These are phyloP conservation scores for Boletus coccyginus DNA, from an alignment of 768 basidiomycete genomes.

Conservation along the genomic window DNA sequence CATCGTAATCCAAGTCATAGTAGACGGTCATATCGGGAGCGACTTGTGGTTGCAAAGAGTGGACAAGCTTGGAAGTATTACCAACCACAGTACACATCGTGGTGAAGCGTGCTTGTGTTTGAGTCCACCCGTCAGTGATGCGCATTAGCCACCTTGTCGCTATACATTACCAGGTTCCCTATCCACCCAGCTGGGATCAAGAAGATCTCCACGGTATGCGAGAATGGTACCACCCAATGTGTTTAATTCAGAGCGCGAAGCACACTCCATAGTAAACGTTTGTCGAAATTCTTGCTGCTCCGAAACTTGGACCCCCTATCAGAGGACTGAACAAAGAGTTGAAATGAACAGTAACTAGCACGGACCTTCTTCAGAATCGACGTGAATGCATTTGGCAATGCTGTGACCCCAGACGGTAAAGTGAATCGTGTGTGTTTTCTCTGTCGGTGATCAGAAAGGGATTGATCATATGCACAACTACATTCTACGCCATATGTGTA, in stretches of 20 bases:
- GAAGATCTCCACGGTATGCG: constrained; percentile 1
- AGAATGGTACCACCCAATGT: neutral
- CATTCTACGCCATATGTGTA: constrained; percentile 39
- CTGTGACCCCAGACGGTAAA: constrained; percentile 25
- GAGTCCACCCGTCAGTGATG: neutral
- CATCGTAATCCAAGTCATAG: constrained; percentile 24
- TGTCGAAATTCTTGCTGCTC: neutral
- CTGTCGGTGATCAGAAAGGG: constrained; percentile 35
- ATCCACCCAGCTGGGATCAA: neutral
- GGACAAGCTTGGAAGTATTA: neutral
- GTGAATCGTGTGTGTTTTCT: constrained; percentile 20
- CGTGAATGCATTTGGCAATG: constrained; percentile 34
- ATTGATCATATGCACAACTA: constrained; percentile 19
- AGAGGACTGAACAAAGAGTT: neutral
- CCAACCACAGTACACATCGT: neutral
- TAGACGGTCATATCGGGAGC: neutral
- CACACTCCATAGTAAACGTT: neutral
- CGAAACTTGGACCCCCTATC: constrained; percentile 8
- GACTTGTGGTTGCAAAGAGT: neutral
- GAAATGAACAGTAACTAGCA: neutral
- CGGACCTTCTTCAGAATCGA: constrained; percentile 35
- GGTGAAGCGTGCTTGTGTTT: neutral
- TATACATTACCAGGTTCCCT: neutral
- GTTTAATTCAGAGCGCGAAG: neutral
- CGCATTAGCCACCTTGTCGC: neutral